phyloP scores from a whole-genome alignment of 106 monocot species.

The Dendrobium nobile region DNA sequence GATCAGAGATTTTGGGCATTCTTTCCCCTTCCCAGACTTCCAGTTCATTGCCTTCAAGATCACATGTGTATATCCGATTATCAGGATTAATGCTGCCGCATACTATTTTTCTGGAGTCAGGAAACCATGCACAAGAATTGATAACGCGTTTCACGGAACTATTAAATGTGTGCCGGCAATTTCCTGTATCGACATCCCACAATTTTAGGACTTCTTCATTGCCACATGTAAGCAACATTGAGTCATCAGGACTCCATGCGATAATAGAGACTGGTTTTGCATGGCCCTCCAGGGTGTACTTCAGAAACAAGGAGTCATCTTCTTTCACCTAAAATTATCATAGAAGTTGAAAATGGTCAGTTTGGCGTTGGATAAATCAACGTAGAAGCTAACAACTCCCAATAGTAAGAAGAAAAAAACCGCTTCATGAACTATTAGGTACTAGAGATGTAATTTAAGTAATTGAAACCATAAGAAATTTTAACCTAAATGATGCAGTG shows the following conservation, averaged over 20 bases:
- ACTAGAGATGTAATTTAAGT: neutral
- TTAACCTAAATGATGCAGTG: no score
- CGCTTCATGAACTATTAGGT: neutral
- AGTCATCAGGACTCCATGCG: conserved; percentile 79
- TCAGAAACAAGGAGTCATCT: conserved; percentile 42
- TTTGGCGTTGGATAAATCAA: neutral
- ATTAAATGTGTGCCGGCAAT: conserved; percentile 32
- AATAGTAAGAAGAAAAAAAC: neutral
- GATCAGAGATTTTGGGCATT: conserved; percentile 59
- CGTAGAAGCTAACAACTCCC: neutral
- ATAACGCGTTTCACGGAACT: conserved; percentile 19
- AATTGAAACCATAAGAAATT: neutral
- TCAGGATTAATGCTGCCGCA: conserved; percentile 56
- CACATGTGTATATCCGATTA: conserved; percentile 53
- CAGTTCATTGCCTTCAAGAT: conserved; percentile 52
- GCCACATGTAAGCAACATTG: conserved; percentile 65
- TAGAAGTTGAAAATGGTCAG: neutral
- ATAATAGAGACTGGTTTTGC: conserved; percentile 53
- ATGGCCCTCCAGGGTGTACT: conserved; percentile 48
- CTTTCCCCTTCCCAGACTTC: conserved; percentile 70
- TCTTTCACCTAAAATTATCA: conserved; percentile 47
- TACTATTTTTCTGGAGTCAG: conserved; percentile 53
- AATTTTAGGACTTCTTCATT: conserved; percentile 52
- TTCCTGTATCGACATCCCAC: conserved; percentile 54
- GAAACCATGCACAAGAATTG: conserved; percentile 78